A percentile compares a stretch with the other conserved stretches of the same genome.
Conservation (phyloP, 2,329 filamentous ascomycete species). For the Penicillium sp. region DNA sequence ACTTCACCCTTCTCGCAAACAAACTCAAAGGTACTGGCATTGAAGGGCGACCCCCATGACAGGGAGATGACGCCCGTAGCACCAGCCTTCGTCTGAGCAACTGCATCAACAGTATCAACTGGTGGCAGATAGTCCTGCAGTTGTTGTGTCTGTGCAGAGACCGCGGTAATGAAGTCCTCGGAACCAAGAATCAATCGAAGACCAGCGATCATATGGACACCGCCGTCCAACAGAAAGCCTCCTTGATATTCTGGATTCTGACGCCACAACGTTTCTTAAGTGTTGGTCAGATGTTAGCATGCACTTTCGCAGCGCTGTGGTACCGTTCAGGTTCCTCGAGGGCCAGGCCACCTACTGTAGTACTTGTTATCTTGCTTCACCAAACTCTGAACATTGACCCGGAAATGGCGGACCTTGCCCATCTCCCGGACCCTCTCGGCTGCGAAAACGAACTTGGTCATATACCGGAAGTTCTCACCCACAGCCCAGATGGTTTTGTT, state of each 20-base stretch:
- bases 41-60: conserved; percentile 56
- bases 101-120: conserved; percentile 59
- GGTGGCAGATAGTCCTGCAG: conserved; percentile 56
- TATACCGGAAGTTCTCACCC: conserved; percentile 61
- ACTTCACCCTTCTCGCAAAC: conserved; percentile 56
- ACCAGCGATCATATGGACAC: conserved; percentile 58
- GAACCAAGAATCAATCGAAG: conserved; percentile 53
- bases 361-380: conserved; percentile 57
- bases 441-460: conserved; percentile 51
- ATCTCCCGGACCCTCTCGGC: conserved; percentile 49
- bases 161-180: conserved; percentile 44
- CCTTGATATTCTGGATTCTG: conserved; percentile 60
- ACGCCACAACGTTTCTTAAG: conserved; percentile 51
- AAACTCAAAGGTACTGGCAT: conserved; percentile 52
- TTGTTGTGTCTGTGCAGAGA: conserved; percentile 54
- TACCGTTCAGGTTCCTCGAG: not conserved
- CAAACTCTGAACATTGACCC: conserved; percentile 48
- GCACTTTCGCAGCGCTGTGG: no score
- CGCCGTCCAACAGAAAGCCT: conserved; percentile 61
- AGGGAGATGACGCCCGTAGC: conserved; percentile 54
- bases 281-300: conserved; percentile 8
- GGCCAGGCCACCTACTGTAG: conserved; percentile 41
- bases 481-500: conserved; percentile 49
- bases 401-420: conserved; percentile 55
- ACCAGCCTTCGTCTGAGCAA: conserved; percentile 50